Percentiles rank a stretch among this genome's conserved stretches.
phyloP scores from a whole-genome alignment of 768 basidiomycete genomes.

The Ramaria rubella region DNA sequence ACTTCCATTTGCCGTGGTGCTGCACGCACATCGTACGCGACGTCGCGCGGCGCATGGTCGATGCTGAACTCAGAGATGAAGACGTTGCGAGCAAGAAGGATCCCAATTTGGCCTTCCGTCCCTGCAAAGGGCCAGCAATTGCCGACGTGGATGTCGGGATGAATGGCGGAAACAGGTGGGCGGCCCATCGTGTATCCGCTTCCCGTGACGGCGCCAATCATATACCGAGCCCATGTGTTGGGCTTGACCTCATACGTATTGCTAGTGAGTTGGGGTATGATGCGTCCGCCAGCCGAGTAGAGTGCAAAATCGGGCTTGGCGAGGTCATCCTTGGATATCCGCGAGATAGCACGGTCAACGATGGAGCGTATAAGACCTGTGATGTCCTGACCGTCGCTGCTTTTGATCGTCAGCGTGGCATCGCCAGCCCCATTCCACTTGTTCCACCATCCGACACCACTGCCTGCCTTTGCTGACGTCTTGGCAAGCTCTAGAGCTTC shows the following conservation, averaged over 20 bases:
- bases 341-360: constrained; percentile 68
- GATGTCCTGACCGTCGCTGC: constrained; percentile 67
- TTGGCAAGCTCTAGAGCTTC: constrained; percentile 68
- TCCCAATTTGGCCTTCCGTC: constrained; percentile 70
- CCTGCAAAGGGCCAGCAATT: constrained; percentile 94
- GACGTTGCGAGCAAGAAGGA: constrained; percentile 61
- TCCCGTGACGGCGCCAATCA: constrained; percentile 55
- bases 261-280: constrained; percentile 80
- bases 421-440: constrained; percentile 31
- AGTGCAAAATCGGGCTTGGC: constrained; percentile 82
- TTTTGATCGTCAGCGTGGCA: constrained; percentile 52
- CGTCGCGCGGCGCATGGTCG: constrained; percentile 80
- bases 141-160: constrained; percentile 76
- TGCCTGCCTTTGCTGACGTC: constrained; percentile 24
- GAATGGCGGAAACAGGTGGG: constrained; percentile 80
- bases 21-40: constrained; percentile 72
- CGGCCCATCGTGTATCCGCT: constrained; percentile 56
- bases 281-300: constrained; percentile 70
- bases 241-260: constrained; percentile 65
- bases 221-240: constrained; percentile 37
- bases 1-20: constrained; percentile 86
- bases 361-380: constrained; percentile 65
- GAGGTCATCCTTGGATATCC: constrained; percentile 66
- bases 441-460: constrained; percentile 54
- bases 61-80: constrained; percentile 64